These are phyloP conservation scores for Pyronema domesticum DNA, from an alignment of 495 filamentous ascomycete genomes.

Conservation along the genomic window DNA sequence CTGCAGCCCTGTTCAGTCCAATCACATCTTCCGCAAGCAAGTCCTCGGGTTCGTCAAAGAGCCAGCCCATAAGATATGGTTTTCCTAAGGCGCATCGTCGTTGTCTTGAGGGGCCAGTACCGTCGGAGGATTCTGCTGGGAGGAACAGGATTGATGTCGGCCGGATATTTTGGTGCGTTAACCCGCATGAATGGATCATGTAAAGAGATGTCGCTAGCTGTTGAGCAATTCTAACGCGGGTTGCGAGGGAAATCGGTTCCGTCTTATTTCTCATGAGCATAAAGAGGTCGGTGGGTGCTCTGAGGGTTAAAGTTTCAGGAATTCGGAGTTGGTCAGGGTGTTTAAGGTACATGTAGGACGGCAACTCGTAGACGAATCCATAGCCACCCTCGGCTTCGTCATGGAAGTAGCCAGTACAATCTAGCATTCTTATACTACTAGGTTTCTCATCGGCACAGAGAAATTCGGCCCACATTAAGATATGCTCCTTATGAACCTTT, in stretches of 20 bases:
- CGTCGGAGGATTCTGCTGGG: constrained; percentile 7
- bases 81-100: constrained; percentile 5
- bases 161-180: constrained; percentile 34
- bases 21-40: background rate
- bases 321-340: background rate
- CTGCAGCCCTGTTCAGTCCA: background rate
- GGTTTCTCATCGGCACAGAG: background rate
- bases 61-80: constrained; percentile 18
- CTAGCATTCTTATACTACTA: background rate
- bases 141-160: constrained; percentile 25
- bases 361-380: constrained; percentile 7
- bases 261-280: background rate
- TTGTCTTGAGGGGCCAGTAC: constrained; percentile 2
- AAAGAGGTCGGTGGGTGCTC: background rate
- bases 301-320: background rate
- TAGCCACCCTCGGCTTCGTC: constrained; percentile 1
- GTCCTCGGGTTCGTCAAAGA: constrained; percentile 12
- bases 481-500: background rate
- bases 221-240: constrained; percentile 24
- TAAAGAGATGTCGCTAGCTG: constrained; percentile 27
- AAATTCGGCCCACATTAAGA: background rate
- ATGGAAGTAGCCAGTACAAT: constrained; percentile 8
- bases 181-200: constrained; percentile 28
- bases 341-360: background rate
- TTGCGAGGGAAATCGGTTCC: constrained; percentile 11